Conservation (phyloP, 805 yeast species). For the Starmerella bombi region DNA sequence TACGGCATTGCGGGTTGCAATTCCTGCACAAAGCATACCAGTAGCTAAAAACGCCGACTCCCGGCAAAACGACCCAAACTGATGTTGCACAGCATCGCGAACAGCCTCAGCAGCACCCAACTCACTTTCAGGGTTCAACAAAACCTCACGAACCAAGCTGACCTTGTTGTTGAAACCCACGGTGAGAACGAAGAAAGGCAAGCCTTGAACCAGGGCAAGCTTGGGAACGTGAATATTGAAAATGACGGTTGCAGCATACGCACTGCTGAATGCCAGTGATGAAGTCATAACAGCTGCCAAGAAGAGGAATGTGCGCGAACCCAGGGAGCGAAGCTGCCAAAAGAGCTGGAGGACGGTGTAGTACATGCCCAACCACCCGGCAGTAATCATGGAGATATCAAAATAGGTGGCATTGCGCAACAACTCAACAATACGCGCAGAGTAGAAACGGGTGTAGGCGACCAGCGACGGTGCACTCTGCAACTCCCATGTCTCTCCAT, state of each 20-base stretch:
- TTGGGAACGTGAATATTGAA: constrained; percentile 53
- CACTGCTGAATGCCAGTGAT: constrained; percentile 69
- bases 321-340: constrained; percentile 58
- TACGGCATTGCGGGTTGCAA: constrained; percentile 38
- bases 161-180: constrained; percentile 85
- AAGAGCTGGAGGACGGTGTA: constrained; percentile 66
- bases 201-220: constrained; percentile 70
- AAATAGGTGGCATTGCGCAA: constrained; percentile 63
- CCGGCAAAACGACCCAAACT: constrained; percentile 38
- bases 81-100: constrained; percentile 31
- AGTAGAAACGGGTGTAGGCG: constrained; percentile 28
- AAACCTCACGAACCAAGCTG: constrained; percentile 40
- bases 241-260: constrained; percentile 47
- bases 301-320: constrained; percentile 80
- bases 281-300: constrained; percentile 67
- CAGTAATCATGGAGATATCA: constrained; percentile 63
- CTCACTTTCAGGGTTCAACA: constrained; percentile 19
- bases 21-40: constrained; percentile 43
- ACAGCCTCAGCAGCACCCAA: constrained; percentile 33
- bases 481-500: constrained; percentile 29
- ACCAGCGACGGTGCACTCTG: constrained; percentile 31
- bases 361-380: constrained; percentile 81
- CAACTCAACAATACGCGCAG: constrained; percentile 25
- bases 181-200: constrained; percentile 84
- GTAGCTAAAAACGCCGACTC: constrained; percentile 63